Evolutionary conservation across 305 asterid species (phyloP), one percentile per base, ranked within the genome.

Genomic region (Fraxinus platypoda): DNA sequence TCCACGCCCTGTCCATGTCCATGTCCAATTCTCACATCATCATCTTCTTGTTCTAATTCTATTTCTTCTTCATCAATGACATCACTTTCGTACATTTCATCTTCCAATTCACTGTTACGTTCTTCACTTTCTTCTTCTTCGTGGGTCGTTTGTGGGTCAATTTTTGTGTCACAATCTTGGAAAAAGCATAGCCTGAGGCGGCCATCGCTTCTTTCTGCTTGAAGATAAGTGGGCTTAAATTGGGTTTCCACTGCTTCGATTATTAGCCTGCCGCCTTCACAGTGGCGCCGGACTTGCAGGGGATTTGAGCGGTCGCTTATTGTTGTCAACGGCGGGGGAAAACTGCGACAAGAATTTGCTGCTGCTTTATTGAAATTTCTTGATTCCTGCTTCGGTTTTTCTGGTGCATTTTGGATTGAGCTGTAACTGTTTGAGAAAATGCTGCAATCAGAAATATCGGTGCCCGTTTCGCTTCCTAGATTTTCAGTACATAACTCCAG

Each of bases 261-360:
- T 28, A 92, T 89, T 81, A 95, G 83, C 72, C 97, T 73, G 15
- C 95, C 96, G 30, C 86, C 90, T 43, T 90, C 95, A 4, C 92
- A 76, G 68, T 79, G 93, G 19, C 90, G 88, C 41, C 86, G 86
- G 70, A 92, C 86, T 76, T 89, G 93, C 78, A 93, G 72, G 12
- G 94, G 83, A 75, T 85, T 89, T 57, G 87, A 54, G 21, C 91
- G 86, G n/a, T 91, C 88, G 6, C 88, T 90, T 88, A 89, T 87
- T 3, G 95, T 85, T 26, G 95, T 89, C 86, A 94, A 87, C 31
- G 94, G 98, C 77, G 98, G 98, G 19, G 97, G 97, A 81, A 91
- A 89, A 19, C 38, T 87, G 2, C 33, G 74, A 8, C 38, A 59
- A 37, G 80, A 52, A 43, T 66, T 75, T 9, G 19, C 74, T 43